Conservation (phyloP, 768 basidiomycete genomes). For the Multifurca ochricompacta region DNA sequence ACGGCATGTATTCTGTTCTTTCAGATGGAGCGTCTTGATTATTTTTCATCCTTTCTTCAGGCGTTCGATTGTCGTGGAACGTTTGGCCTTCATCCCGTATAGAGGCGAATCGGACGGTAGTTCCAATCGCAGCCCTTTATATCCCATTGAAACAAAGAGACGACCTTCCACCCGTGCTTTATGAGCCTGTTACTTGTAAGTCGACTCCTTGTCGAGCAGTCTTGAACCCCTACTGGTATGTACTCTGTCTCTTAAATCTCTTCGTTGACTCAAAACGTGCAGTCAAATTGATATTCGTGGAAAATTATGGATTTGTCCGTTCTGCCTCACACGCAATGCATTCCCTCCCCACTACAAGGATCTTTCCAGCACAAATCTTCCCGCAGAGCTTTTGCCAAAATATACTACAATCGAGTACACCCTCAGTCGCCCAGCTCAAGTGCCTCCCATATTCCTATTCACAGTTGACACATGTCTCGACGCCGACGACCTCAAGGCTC, state of each 20-base stretch:
- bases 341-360: slow-evolving; percentile 99
- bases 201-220: slow-evolving; percentile 88
- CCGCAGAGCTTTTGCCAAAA: slow-evolving; percentile 91
- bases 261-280: slow-evolving; percentile 16
- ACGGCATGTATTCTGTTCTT: slow-evolving; percentile 48
- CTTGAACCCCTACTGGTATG: slow-evolving; percentile 93
- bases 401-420: slow-evolving; percentile 99
- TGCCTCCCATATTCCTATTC: slow-evolving; percentile 95
- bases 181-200: slow-evolving; percentile 98
- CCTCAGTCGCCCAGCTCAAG: slow-evolving; percentile 81
- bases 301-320: slow-evolving; percentile 99
- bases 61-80: slow-evolving; percentile 96
- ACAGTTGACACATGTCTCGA: slow-evolving; percentile 97
- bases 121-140: slow-evolving; percentile 97
- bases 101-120: slow-evolving; percentile 95
- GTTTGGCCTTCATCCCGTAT: slow-evolving; percentile 98
- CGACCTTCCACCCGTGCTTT: slow-evolving; percentile 91
- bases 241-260: slow-evolving; percentile 13
- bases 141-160: slow-evolving; percentile 90
- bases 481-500: slow-evolving; percentile 91
- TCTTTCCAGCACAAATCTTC: slow-evolving; percentile 93
- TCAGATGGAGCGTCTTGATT: neutral
- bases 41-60: slow-evolving; percentile 33
- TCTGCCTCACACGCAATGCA: slow-evolving; percentile 92
- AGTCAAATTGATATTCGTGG: slow-evolving; percentile 98